Conservation (phyloP, 108 stramenopile species). For the Bacterosira constricta region DNA sequence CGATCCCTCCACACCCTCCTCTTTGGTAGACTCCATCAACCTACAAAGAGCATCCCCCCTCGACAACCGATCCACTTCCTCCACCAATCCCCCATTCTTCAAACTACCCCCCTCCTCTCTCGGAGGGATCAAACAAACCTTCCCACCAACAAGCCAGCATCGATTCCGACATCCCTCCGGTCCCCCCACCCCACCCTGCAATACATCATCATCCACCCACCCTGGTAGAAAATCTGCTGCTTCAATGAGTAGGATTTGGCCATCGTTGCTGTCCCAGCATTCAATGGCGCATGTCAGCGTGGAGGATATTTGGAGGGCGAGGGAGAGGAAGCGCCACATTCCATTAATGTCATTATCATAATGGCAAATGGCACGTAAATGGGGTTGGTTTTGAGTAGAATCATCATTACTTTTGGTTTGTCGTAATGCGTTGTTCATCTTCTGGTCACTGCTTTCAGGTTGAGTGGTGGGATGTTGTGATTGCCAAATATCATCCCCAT, state of each 20-base stretch:
- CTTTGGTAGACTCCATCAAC: conserved; percentile 16
- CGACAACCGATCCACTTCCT: background rate
- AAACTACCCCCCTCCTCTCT: too few relatives aligned
- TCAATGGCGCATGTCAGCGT: conserved; percentile 49
- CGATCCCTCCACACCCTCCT: background rate
- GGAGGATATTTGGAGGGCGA: conserved; percentile 45
- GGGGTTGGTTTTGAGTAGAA: conserved; percentile 38
- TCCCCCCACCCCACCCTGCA: conserved; percentile 50
- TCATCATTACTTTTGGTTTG: background rate
- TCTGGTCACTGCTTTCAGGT: too few relatives aligned
- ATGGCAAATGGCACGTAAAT: conserved; percentile 65
- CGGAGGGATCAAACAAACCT: conserved; percentile 57
- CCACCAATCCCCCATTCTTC: background rate
- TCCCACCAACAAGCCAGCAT: conserved; percentile 71
- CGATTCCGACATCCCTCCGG: conserved; percentile 52
- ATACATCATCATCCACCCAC: conserved; percentile 69
- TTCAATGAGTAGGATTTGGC: conserved; percentile 75
- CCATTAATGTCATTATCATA: conserved; percentile 66
- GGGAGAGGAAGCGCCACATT: conserved; percentile 61
- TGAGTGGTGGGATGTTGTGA: conserved; percentile 1
- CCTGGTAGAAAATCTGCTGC: conserved; percentile 65
- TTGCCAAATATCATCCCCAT: conserved; percentile 39
- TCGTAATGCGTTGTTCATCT: background rate
- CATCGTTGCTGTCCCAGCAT: conserved; percentile 77
- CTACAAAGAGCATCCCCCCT: conserved; percentile 25